Percentiles rank a stretch among this genome's conserved stretches.
Evolutionary conservation across 1,284 basidiomycete genomes (phyloP).

Genomic region (Chalciporus piperatoides): DNA sequence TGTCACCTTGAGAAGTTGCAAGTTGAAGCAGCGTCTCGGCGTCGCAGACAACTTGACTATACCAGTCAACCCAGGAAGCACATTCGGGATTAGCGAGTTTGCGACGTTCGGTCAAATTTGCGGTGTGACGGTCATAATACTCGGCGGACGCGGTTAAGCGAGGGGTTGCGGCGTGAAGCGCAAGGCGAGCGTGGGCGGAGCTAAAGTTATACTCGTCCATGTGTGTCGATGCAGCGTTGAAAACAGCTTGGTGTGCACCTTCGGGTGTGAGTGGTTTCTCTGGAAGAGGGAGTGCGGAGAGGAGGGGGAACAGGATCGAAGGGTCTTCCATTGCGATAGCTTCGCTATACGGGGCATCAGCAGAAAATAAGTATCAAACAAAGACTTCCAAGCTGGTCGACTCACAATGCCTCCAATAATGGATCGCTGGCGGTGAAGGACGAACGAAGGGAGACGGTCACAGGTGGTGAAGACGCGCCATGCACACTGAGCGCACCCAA

Average conservation of each 20-base stretch:
- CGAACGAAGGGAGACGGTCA: conserved; percentile 74
- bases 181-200: conserved; percentile 59
- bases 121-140: conserved; percentile 50
- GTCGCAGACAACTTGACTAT: conserved; percentile 73
- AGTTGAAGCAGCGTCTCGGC: conserved; percentile 58
- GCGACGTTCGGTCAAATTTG: conserved; percentile 30
- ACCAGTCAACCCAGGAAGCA: conserved; percentile 87
- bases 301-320: conserved; percentile 25
- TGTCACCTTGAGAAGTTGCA: conserved; percentile 27
- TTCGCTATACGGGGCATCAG: conserved; percentile 42
- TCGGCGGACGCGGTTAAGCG: conserved; percentile 73
- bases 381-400: background rate
- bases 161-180: conserved; percentile 65
- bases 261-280: conserved; percentile 38
- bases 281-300: conserved; percentile 21
- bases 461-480: conserved; percentile 53
- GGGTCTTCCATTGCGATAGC: conserved; percentile 41
- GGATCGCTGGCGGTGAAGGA: conserved; percentile 77
- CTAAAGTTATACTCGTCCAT: conserved; percentile 47
- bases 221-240: conserved; percentile 48
- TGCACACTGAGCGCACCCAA: conserved; percentile 15
- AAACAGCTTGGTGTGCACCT: conserved; percentile 50
- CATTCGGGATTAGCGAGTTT: conserved; percentile 40
- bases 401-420: conserved; percentile 81
- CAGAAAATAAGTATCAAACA: background rate